These are phyloP conservation scores for Russula sp. DNA, from an alignment of 768 basidiomycete genomes.

Conservation along the genomic window DNA sequence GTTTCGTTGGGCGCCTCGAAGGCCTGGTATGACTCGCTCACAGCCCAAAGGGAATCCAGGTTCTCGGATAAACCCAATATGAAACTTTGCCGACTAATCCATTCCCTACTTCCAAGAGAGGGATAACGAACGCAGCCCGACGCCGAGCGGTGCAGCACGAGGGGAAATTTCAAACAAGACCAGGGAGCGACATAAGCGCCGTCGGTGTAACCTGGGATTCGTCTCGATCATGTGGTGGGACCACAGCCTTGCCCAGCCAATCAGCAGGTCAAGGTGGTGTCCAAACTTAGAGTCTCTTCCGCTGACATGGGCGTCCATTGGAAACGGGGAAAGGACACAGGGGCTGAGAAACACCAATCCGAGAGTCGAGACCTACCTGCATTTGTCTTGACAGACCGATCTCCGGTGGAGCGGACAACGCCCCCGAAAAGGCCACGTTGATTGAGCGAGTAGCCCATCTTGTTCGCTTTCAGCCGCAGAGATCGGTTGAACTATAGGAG, in stretches of 20 bases:
- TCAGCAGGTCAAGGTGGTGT: background rate
- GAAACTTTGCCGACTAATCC: background rate
- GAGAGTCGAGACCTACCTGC: constrained; percentile 37
- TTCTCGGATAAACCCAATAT: constrained; percentile 7
- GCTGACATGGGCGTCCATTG: background rate
- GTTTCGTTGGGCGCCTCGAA: constrained; percentile 5
- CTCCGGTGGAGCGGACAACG: constrained; percentile 61
- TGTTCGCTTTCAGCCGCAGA: constrained; percentile 76
- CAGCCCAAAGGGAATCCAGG: background rate
- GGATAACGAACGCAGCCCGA: background rate
- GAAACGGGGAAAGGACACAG: background rate
- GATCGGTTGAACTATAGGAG: constrained; percentile 80
- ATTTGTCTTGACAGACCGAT: constrained; percentile 52
- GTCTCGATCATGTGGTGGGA: constrained; percentile 13
- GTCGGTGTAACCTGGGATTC: background rate
- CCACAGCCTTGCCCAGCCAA: background rate
- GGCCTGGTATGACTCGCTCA: background rate
- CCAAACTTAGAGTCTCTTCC: background rate
- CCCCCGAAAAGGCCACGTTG: constrained; percentile 74
- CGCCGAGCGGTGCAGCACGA: background rate
- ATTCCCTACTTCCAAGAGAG: background rate
- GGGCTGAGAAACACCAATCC: background rate
- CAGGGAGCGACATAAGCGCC: background rate
- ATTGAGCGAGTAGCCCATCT: constrained; percentile 78
- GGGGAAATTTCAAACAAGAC: constrained; percentile 7